Conservation (phyloP, 2,329 filamentous ascomycete genomes). For the Aspergillus chevalieri region DNA sequence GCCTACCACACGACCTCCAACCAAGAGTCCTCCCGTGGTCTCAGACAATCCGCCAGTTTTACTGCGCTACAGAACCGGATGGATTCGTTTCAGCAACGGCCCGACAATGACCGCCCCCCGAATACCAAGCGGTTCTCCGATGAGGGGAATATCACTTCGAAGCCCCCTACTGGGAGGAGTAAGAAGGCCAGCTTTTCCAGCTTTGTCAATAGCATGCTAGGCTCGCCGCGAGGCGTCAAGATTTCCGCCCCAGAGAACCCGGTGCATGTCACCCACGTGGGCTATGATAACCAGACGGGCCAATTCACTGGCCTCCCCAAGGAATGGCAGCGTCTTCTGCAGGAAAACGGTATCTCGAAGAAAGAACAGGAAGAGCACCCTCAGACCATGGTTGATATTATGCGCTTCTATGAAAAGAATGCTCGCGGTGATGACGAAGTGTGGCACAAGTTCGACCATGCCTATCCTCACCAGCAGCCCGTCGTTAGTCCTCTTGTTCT, state of each 20-base stretch:
- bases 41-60: conserved; percentile 63
- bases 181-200: conserved; percentile 87
- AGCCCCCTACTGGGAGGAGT: conserved; percentile 53
- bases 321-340: conserved; percentile 94
- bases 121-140: conserved; percentile 72
- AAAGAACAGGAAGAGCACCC: conserved; percentile 94
- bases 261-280: conserved; percentile 95
- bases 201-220: conserved; percentile 77
- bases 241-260: conserved; percentile 98
- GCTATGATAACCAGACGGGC: conserved; percentile 91
- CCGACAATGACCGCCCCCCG: conserved; percentile 44
- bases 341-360: conserved; percentile 92
- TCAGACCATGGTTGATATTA: conserved; percentile 89
- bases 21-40: conserved; percentile 48
- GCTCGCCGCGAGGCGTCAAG: conserved; percentile 80
- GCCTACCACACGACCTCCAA: conserved; percentile 51
- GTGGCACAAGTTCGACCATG: conserved; percentile 94
- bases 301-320: conserved; percentile 95
- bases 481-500: conserved; percentile 32
- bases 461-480: conserved; percentile 52
- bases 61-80: conserved; percentile 47
- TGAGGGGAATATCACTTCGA: conserved; percentile 58
- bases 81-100: conserved; percentile 42
- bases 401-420: conserved; percentile 95
- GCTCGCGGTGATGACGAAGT: conserved; percentile 79